These are phyloP conservation scores for Dianthus caryophyllus DNA, from an alignment of 148 eudicot species.

Conservation along the genomic window DNA sequence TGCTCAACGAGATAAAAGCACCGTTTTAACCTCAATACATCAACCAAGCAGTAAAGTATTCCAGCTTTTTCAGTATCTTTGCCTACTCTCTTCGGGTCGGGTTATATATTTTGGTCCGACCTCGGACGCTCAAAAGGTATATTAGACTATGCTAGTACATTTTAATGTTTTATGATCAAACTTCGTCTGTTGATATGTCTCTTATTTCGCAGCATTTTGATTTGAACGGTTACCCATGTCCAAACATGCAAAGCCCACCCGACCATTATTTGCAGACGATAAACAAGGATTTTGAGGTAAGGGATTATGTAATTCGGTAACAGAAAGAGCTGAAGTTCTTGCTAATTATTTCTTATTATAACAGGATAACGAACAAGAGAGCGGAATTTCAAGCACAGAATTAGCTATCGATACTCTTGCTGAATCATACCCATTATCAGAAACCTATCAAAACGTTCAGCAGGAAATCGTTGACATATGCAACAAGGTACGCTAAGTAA, in stretches of 20 bases:
- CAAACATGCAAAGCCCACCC: slow-evolving; percentile 52
- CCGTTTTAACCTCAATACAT: slow-evolving; percentile 60
- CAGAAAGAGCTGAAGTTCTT: too few species aligned
- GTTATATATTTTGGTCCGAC: slow-evolving; percentile 54
- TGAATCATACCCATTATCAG: slow-evolving; percentile 38
- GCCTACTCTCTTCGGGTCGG: slow-evolving; percentile 51
- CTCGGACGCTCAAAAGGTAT: slow-evolving; percentile 43
- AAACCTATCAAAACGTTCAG: slow-evolving; percentile 27
- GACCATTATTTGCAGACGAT: slow-evolving; percentile 60
- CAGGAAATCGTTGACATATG: slow-evolving; percentile 28
- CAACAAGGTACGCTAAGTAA: slow-evolving; percentile 37
- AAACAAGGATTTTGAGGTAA: slow-evolving; percentile 64
- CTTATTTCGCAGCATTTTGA: slow-evolving; percentile 44
- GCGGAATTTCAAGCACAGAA: slow-evolving; percentile 19
- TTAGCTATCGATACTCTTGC: slow-evolving; percentile 35
- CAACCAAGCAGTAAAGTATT: slow-evolving; percentile 71
- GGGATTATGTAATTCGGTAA: not conserved
- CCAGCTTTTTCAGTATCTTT: slow-evolving; percentile 52
- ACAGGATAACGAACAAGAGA: slow-evolving; percentile 45
- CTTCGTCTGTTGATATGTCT: not conserved
- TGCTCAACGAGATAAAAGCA: slow-evolving; percentile 36
- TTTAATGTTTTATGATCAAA: too few species aligned
- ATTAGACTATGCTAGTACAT: too few species aligned
- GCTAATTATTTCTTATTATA: too few species aligned
- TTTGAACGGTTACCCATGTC: slow-evolving; percentile 58